These are phyloP conservation scores for Coccomyxa sp. DNA, from an alignment of 139 green algal species.

Conservation along the genomic window DNA sequence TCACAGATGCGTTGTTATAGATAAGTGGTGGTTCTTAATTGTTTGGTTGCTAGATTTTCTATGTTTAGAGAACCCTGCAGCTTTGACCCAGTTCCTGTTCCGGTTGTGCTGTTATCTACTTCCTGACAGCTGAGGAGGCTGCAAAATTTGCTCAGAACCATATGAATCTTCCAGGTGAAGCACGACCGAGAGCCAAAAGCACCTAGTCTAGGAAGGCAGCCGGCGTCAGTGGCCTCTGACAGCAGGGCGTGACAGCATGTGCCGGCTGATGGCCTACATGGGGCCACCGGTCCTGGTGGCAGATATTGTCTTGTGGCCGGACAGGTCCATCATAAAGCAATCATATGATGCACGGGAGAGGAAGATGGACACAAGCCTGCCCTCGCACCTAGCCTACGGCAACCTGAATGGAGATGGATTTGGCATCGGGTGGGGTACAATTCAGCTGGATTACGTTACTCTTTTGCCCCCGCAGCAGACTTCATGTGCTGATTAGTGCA, in stretches of 20 bases:
- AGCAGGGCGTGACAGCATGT: slow-evolving; percentile 57
- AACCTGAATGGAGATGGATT: slow-evolving; percentile 95
- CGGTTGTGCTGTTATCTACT: background rate
- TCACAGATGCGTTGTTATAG: too few relatives aligned
- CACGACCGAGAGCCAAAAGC: background rate
- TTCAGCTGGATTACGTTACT: too few relatives aligned
- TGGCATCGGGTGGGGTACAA: slow-evolving; percentile 85
- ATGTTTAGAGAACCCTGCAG: too few relatives aligned
- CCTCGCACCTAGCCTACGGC: slow-evolving; percentile 72
- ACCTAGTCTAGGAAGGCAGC: background rate
- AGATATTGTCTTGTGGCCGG: slow-evolving; percentile 51
- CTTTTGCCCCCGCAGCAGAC: background rate
- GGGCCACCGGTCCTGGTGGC: slow-evolving; percentile 73
- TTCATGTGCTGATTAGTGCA: background rate
- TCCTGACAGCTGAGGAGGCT: background rate
- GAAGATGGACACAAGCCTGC: slow-evolving; percentile 61
- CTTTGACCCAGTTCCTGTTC: background rate
- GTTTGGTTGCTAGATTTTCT: too few relatives aligned
- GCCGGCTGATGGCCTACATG: slow-evolving; percentile 85
- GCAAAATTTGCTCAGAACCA: background rate
- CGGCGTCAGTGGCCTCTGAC: background rate
- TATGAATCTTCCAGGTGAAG: background rate
- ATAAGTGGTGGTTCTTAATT: too few relatives aligned
- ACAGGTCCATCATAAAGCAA: slow-evolving; percentile 92
- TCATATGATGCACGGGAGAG: slow-evolving; percentile 89